Percentiles rank a stretch among this genome's conserved stretches.
Evolutionary conservation across 139 green algal genomes (phyloP).

Genomic region (Ettlia oleoabundans): DNA sequence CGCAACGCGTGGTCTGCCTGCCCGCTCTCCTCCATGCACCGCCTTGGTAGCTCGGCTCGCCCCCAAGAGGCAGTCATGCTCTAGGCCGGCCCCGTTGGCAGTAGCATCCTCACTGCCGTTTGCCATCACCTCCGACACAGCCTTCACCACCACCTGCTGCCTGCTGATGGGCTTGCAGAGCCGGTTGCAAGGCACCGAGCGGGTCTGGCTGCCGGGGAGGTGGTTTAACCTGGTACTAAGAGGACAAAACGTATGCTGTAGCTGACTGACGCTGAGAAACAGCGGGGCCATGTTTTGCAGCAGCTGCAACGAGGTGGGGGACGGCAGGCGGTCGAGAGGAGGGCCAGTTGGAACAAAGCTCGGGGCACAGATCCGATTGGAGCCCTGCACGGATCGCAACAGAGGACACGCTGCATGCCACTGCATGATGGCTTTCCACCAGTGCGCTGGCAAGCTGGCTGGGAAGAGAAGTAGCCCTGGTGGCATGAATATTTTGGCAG

Average conservation of each 20-base stretch:
- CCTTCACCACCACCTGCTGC: slow-evolving; percentile 5
- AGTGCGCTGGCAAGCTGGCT: too few relatives aligned
- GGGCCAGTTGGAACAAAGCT: not conserved
- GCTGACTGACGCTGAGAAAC: not conserved
- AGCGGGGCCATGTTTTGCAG: slow-evolving; percentile 22
- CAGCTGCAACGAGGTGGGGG: not conserved
- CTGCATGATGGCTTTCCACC: too few relatives aligned
- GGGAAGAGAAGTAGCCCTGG: too few relatives aligned
- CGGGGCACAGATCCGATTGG: too few relatives aligned
- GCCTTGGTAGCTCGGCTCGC: slow-evolving; percentile 41
- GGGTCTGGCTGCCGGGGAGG: slow-evolving; percentile 24
- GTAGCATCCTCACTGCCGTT: not conserved
- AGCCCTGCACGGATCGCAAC: too few relatives aligned
- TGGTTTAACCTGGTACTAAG: slow-evolving; percentile 5
- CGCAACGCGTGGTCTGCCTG: slow-evolving; percentile 78
- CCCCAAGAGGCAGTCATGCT: slow-evolving; percentile 7
- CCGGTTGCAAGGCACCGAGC: slow-evolving; percentile 37
- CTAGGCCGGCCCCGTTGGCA: not conserved
- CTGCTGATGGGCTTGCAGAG: slow-evolving; percentile 18
- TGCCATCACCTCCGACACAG: slow-evolving; percentile 15
- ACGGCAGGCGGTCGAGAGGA: not conserved
- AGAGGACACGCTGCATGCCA: too few relatives aligned
- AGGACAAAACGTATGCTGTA: slow-evolving; percentile 33
- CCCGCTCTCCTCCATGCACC: slow-evolving; percentile 85
- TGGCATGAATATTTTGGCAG: too few relatives aligned